Conservation (phyloP, 2,329 filamentous ascomycete species). For the Ceratocystis cacaofunesta region DNA sequence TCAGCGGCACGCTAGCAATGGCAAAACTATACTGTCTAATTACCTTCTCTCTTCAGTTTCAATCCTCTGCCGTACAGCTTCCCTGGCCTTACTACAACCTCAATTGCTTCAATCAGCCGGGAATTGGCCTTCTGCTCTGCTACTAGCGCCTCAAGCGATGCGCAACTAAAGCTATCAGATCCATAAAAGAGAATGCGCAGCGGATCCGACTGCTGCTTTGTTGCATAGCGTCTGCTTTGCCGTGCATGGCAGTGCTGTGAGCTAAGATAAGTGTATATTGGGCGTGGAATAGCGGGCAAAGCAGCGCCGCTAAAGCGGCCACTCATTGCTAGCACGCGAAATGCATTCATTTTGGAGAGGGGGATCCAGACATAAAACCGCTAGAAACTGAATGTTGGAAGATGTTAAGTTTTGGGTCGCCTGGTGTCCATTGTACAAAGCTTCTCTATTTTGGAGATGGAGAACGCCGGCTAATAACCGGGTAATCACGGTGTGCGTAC, state of each 20-base stretch:
- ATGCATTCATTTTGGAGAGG: not conserved
- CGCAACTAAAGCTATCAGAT: constrained; percentile 78
- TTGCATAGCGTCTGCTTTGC: not conserved
- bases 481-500: no score
- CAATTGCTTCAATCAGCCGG: constrained; percentile 54
- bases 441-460: no score
- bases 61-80: constrained; percentile 65
- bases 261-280: not conserved
- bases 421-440: no score
- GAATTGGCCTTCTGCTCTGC: constrained; percentile 39
- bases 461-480: no score
- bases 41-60: constrained; percentile 47
- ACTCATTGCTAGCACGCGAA: not conserved
- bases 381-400: no score
- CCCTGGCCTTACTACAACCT: constrained; percentile 69
- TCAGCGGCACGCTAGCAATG: not conserved
- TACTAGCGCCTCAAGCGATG: constrained; percentile 55
- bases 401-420: no score
- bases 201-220: constrained; percentile 33
- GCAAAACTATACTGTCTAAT: not conserved
- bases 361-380: no score
- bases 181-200: constrained; percentile 86
- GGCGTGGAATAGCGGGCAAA: not conserved
- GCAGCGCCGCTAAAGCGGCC: not conserved
- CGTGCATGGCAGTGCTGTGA: not conserved